Conservation (phyloP, 305 asterid species). For the Plantago coronopus region DNA sequence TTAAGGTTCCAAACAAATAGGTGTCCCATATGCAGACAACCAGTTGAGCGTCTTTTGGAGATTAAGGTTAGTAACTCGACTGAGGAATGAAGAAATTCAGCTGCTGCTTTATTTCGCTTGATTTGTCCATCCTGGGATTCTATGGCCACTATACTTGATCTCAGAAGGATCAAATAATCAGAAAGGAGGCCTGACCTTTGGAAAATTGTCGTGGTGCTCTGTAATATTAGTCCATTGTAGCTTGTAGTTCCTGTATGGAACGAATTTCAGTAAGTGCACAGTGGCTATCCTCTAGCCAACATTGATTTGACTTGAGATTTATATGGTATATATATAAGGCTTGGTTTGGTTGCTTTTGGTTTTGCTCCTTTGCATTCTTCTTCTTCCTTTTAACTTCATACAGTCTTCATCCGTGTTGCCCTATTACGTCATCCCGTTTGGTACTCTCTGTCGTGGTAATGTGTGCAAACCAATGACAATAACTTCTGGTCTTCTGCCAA, state of each 20-base stretch:
- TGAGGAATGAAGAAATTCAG: conserved; percentile 44
- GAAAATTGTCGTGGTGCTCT: conserved; percentile 18
- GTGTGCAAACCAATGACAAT: too few relatives aligned
- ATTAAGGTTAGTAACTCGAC: conserved; percentile 74
- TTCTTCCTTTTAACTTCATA: too few relatives aligned
- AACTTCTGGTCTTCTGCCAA: too few relatives aligned
- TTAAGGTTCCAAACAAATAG: conserved; percentile 90
- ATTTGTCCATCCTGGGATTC: conserved; percentile 1
- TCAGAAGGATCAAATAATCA: conserved; percentile 26
- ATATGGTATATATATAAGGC: conserved; percentile 17
- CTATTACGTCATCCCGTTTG: too few relatives aligned
- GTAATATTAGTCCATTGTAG: conserved; percentile 3
- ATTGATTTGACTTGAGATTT: conserved; percentile 5
- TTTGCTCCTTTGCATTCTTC: neutral
- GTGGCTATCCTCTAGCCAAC: conserved; percentile 10
- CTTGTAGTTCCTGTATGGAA: conserved; percentile 30
- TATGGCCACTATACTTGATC: conserved; percentile 17
- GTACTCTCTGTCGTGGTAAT: too few relatives aligned
- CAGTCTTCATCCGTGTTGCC: too few relatives aligned
- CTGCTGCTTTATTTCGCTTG: conserved; percentile 26
- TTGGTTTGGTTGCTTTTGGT: conserved; percentile 8
- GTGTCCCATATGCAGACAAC: conserved; percentile 97
- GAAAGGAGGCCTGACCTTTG: conserved; percentile 26
- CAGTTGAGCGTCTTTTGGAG: conserved; percentile 93
- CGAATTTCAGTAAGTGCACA: conserved; percentile 19